Conservation (phyloP, 1,284 basidiomycete species). For the Boletus semigastroideus region DNA sequence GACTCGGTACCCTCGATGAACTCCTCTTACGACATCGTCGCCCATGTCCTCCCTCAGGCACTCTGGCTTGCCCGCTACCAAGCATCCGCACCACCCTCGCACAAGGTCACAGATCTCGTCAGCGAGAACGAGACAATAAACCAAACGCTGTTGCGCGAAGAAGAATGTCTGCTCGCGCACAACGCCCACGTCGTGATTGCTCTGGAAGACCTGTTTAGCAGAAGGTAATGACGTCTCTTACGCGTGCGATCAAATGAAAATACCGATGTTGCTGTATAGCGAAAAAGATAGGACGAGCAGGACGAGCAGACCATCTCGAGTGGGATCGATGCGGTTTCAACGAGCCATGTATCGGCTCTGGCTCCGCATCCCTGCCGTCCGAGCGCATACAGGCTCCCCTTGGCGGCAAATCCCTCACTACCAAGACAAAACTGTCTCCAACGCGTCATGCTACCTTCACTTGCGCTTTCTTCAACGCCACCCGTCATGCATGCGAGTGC, state of each 20-base stretch:
- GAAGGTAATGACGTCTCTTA: slow-evolving; percentile 13
- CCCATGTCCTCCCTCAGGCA: slow-evolving; percentile 9
- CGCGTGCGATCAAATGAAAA: too few relatives aligned
- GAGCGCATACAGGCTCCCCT: too few relatives aligned
- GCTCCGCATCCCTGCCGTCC: slow-evolving; percentile 6
- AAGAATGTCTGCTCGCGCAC: slow-evolving; percentile 20
- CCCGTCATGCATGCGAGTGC: slow-evolving; percentile 95
- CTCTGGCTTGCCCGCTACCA: slow-evolving; percentile 13
- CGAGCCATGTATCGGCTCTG: slow-evolving; percentile 34
- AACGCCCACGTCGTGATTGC: slow-evolving; percentile 22
- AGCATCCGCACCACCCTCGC: not conserved
- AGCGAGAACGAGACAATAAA: slow-evolving; percentile 8
- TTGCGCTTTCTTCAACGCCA: slow-evolving; percentile 91
- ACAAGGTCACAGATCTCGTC: not conserved
- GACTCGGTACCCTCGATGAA: not conserved
- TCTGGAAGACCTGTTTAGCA: slow-evolving; percentile 36
- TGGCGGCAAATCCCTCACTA: slow-evolving; percentile 57
- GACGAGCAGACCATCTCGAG: slow-evolving; percentile 24
- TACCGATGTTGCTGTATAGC: slow-evolving; percentile 14
- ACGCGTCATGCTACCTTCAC: slow-evolving; percentile 85
- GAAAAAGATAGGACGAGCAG: slow-evolving; percentile 30
- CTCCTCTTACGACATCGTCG: slow-evolving; percentile 8
- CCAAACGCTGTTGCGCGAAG: slow-evolving; percentile 16
- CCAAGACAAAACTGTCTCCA: slow-evolving; percentile 92
- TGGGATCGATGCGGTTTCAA: slow-evolving; percentile 34